Percentiles rank a stretch among this genome's conserved stretches.
phyloP scores from a whole-genome alignment of 495 filamentous ascomycete genomes.

The Xylaria grammica region DNA sequence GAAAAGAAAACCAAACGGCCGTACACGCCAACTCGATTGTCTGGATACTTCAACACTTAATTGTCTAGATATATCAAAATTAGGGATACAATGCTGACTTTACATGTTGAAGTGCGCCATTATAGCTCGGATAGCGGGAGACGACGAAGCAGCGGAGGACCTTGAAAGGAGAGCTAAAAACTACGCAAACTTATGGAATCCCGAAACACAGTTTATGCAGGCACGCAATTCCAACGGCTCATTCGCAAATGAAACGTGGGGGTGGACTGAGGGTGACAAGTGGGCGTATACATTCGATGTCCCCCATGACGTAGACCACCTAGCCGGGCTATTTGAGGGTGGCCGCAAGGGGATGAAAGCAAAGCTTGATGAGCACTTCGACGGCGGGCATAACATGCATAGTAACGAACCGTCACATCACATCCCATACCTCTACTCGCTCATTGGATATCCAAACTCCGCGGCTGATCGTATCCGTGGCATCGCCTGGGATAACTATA shows the following conservation, averaged over 20 bases:
- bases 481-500: slow-evolving; percentile 37
- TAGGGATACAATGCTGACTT: not conserved
- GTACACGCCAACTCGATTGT: no score
- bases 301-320: slow-evolving; percentile 35
- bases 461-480: slow-evolving; percentile 31
- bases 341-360: slow-evolving; percentile 33
- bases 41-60: no score
- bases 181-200: slow-evolving; percentile 37
- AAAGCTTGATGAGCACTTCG: slow-evolving; percentile 40
- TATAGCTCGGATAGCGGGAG: slow-evolving; percentile 30
- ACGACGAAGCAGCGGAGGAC: slow-evolving; percentile 22
- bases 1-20: no score
- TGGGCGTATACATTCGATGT: slow-evolving; percentile 44
- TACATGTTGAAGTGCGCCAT: slow-evolving; percentile 26
- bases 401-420: slow-evolving; percentile 42
- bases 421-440: slow-evolving; percentile 39
- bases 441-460: slow-evolving; percentile 32
- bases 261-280: slow-evolving; percentile 41
- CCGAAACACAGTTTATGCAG: slow-evolving; percentile 38
- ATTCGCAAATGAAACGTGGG: slow-evolving; percentile 36
- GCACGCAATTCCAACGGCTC: slow-evolving; percentile 39
- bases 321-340: slow-evolving; percentile 32
- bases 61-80: no score
- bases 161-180: slow-evolving; percentile 33
- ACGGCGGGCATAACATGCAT: slow-evolving; percentile 41